Evolutionary conservation across 164 flowering plant species (phyloP).

Genomic region (Protea cynaroides): DNA sequence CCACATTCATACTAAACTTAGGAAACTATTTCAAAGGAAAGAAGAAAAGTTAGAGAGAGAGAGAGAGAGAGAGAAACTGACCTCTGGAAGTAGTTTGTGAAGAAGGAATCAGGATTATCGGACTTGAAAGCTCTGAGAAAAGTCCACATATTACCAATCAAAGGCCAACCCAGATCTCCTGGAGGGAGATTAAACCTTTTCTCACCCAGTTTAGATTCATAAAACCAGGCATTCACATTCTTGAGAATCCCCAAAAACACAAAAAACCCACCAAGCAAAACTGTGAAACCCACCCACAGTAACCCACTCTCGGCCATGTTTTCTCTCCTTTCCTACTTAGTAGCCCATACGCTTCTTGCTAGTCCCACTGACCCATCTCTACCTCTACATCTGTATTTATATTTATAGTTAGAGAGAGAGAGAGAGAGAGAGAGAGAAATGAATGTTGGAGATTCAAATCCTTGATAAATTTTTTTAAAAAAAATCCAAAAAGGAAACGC

Average conservation of each 20-base stretch:
- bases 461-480: too few relatives aligned
- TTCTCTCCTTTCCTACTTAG: too few relatives aligned
- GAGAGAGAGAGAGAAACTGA: constrained; percentile 13
- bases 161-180: constrained; percentile 85
- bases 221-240: constrained; percentile 44
- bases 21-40: too few relatives aligned
- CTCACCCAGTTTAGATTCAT: constrained; percentile 51
- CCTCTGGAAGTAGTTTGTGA: constrained; percentile 51
- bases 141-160: constrained; percentile 82
- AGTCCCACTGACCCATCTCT: too few relatives aligned
- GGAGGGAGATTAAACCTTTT: constrained; percentile 55
- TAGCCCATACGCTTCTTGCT: too few relatives aligned
- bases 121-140: constrained; percentile 80
- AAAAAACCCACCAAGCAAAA: constrained; percentile 14
- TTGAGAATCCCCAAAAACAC: constrained; percentile 26
- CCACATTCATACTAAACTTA: too few relatives aligned
- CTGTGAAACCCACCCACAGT: constrained; percentile 3
- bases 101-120: constrained; percentile 69
- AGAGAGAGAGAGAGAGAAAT: too few relatives aligned
- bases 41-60: too few relatives aligned
- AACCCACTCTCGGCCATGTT: constrained; percentile 10
- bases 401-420: too few relatives aligned
- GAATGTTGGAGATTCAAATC: too few relatives aligned
- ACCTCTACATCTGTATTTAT: too few relatives aligned
- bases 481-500: too few relatives aligned